A percentile compares a stretch with the other conserved stretches of the same genome.
Conservation (phyloP, 177 flowering plant genomes). For the Tripterygium wilfordii region DNA sequence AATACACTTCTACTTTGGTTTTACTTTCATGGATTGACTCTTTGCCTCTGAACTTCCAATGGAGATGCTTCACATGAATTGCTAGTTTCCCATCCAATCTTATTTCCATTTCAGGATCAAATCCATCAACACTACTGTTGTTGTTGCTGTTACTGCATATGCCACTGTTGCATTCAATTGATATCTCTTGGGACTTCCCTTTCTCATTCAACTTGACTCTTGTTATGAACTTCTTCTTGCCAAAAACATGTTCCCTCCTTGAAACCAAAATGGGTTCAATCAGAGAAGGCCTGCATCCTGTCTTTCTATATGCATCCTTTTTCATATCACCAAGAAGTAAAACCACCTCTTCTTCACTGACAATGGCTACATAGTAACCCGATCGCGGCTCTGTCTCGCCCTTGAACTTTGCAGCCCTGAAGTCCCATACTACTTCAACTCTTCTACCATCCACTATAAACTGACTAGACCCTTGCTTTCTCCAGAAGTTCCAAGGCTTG, state of each 20-base stretch:
- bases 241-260: slow-evolving; percentile 39
- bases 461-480: slow-evolving; percentile 50
- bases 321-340: slow-evolving; percentile 53
- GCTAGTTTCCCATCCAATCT: slow-evolving; percentile 31
- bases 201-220: slow-evolving; percentile 32
- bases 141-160: not conserved
- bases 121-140: slow-evolving; percentile 12
- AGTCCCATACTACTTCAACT: slow-evolving; percentile 53
- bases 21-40: slow-evolving; percentile 21
- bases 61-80: slow-evolving; percentile 39
- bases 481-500: slow-evolving; percentile 75
- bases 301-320: slow-evolving; percentile 43
- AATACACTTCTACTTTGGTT: slow-evolving; percentile 32
- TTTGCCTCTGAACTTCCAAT: slow-evolving; percentile 56
- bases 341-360: slow-evolving; percentile 47
- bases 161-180: slow-evolving; percentile 23
- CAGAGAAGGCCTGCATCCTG: slow-evolving; percentile 37
- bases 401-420: slow-evolving; percentile 46
- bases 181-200: slow-evolving; percentile 24
- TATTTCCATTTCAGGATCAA: slow-evolving; percentile 34
- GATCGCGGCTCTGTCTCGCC: slow-evolving; percentile 56
- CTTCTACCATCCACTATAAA: slow-evolving; percentile 34
- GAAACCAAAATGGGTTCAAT: slow-evolving; percentile 37
- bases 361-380: slow-evolving; percentile 55
- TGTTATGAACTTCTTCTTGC: slow-evolving; percentile 38